Evolutionary conservation across 352 stramenopile genomes (phyloP).

Genomic region (Phytophthora sp.): DNA sequence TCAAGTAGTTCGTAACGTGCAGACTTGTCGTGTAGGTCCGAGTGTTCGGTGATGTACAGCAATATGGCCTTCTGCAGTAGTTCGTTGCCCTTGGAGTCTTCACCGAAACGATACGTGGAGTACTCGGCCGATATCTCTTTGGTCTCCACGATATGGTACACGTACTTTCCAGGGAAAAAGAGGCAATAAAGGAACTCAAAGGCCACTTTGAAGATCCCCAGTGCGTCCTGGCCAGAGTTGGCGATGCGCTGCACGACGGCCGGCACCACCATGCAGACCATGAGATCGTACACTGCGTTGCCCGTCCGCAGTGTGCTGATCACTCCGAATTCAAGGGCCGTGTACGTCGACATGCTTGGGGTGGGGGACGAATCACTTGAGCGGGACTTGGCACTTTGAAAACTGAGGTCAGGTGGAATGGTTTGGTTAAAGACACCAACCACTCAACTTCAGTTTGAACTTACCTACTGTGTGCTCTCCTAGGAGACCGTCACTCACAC

Average conservation of each 20-base stretch:
- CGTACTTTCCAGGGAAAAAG: conserved; percentile 12
- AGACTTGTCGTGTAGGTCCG: conserved; percentile 41
- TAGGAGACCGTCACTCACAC: conserved; percentile 1
- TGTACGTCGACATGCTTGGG: conserved; percentile 35
- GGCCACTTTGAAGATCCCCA: conserved; percentile 2
- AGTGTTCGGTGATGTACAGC: conserved; percentile 41
- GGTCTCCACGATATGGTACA: conserved; percentile 31
- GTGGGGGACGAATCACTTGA: not conserved
- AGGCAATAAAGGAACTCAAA: conserved; percentile 9
- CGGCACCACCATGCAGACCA: conserved; percentile 64
- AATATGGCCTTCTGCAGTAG: conserved; percentile 60
- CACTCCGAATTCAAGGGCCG: conserved; percentile 43
- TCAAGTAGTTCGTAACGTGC: conserved; percentile 54
- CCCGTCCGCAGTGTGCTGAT: conserved; percentile 59
- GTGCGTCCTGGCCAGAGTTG: conserved; percentile 19
- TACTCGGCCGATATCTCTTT: conserved; percentile 39
- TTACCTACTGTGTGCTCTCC: no score
- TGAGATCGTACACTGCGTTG: conserved; percentile 54
- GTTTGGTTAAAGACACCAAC: no score
- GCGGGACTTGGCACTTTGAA: conserved; percentile 2
- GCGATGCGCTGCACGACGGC: conserved; percentile 43
- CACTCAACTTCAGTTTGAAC: no score
- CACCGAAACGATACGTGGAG: conserved; percentile 25
- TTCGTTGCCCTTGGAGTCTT: conserved; percentile 43
- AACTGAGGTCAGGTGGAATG: conserved; percentile 5